Percentiles rank a stretch among this genome's conserved stretches.
Evolutionary conservation across 352 stramenopile genomes (phyloP).

Genomic region (Phytophthora quininea): DNA sequence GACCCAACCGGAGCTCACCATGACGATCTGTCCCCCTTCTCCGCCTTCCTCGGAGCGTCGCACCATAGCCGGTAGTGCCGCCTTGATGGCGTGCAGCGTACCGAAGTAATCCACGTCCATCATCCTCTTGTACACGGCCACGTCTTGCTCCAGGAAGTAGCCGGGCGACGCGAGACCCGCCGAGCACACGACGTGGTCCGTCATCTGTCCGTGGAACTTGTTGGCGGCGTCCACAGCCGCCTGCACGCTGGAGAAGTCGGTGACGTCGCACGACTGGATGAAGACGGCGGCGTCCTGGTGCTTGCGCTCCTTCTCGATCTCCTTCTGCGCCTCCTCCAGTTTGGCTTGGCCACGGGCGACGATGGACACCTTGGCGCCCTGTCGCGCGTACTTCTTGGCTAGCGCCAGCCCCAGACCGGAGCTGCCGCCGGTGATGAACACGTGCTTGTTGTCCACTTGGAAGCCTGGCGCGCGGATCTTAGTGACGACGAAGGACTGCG

Average conservation of each 20-base stretch:
- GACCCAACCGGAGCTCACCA: conserved; percentile 72
- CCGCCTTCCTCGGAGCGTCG: conserved; percentile 59
- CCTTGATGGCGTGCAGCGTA: conserved; percentile 78
- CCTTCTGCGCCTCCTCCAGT: conserved; percentile 63
- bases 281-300: conserved; percentile 52
- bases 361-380: conserved; percentile 80
- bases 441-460: conserved; percentile 79
- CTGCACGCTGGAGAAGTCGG: conserved; percentile 63
- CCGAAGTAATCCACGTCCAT: conserved; percentile 92
- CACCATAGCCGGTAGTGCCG: conserved; percentile 81
- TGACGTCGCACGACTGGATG: conserved; percentile 76
- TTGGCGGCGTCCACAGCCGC: conserved; percentile 69
- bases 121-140: conserved; percentile 73
- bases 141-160: conserved; percentile 81
- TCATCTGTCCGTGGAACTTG: conserved; percentile 64
- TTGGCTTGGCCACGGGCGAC: conserved; percentile 63
- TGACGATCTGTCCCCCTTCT: conserved; percentile 69
- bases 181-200: conserved; percentile 77
- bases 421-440: conserved; percentile 81
- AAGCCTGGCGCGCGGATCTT: conserved; percentile 73
- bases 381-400: conserved; percentile 68
- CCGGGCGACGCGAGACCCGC: conserved; percentile 64
- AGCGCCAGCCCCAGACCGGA: conserved; percentile 72
- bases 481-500: conserved; percentile 64
- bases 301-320: conserved; percentile 60